Base-by-base conservation (phyloP, 805 yeast genomes). In the Wickerhamiella hasegawae region DNA sequence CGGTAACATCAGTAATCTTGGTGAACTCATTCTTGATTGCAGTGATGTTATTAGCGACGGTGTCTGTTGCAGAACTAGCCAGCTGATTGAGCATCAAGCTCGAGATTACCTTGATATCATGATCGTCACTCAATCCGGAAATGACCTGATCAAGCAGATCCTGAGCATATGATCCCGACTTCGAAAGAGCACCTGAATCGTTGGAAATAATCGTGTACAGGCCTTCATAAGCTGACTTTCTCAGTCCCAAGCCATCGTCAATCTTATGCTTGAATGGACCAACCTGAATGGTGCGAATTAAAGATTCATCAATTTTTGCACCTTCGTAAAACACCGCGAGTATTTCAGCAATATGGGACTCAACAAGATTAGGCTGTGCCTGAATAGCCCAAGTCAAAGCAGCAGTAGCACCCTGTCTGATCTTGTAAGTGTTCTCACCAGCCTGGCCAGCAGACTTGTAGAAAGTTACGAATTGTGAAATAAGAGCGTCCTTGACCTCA, bases 201-300 rank as follows among this genome's bases (percentile, higher is more conserved):
- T 31, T 46, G 4, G 52, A 50, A 10, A 60, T 49, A 31, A 77
- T 52, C 6, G 80, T 65, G 51, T 73, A 76, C 20, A 81, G 56
- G 17, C 75, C 57, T 48, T 81, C 93, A 52, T 75, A 78, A 5
- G 79, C 63, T 26, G 77, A 66, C 49, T 78, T 78, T 36, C 94
- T 64, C 39, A 72, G 69, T 40, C 73, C 82, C 27, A 79, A 60
- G 0, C 84, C 90, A 44, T 75, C 76, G 47, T 82, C 94, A 27
- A 80, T 68, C 41, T 73, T 73, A 50, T 80, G 85, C 49, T 79
- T 80, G 61, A 77, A 81, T 0, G 93, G 92, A 1, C 94, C 94
- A 71, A 83, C 80, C 32, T 76, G 77, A 23, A 82, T 20, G n/a
- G n/a, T 11, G 28, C 40, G 32, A 8, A 37, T 21, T 9, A 32